These are phyloP conservation scores for Crotalaria pallida DNA, from an alignment of 306 rosid genomes.

Conservation along the genomic window DNA sequence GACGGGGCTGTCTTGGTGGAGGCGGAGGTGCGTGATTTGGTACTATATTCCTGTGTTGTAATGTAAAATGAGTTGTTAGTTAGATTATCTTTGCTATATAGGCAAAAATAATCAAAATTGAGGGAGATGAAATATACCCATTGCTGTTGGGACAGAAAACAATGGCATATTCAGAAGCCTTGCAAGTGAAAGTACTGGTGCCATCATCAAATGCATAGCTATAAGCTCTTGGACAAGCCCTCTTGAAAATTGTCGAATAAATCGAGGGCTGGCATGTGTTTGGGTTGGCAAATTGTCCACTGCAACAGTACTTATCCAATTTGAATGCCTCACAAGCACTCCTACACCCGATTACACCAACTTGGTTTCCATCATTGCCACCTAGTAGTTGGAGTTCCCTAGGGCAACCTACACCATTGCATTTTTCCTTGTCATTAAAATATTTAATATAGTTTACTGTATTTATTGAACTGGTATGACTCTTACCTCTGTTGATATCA, in stretches of 20 bases:
- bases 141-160: slow-evolving; percentile 54
- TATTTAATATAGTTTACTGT: neutral
- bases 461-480: neutral
- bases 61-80: neutral
- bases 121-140: slow-evolving; percentile 27
- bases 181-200: slow-evolving; percentile 85
- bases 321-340: slow-evolving; percentile 83
- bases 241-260: slow-evolving; percentile 69
- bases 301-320: slow-evolving; percentile 64
- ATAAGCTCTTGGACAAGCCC: slow-evolving; percentile 77
- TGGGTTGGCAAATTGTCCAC: slow-evolving; percentile 70
- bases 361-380: slow-evolving; percentile 29
- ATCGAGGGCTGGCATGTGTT: slow-evolving; percentile 61
- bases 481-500: slow-evolving; percentile 56
- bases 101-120: neutral
- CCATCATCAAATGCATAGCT: slow-evolving; percentile 84
- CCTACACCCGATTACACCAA: slow-evolving; percentile 58
- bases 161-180: slow-evolving; percentile 53
- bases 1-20: slow-evolving; percentile 31
- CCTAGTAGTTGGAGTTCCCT: slow-evolving; percentile 73
- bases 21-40: slow-evolving; percentile 23
- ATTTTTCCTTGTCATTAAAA: neutral
- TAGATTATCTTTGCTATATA: neutral
- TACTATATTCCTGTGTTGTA: slow-evolving; percentile 29
- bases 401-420: slow-evolving; percentile 60